phyloP scores from a whole-genome alignment of 1,284 basidiomycete genomes.

The Ustilago bromivora region DNA sequence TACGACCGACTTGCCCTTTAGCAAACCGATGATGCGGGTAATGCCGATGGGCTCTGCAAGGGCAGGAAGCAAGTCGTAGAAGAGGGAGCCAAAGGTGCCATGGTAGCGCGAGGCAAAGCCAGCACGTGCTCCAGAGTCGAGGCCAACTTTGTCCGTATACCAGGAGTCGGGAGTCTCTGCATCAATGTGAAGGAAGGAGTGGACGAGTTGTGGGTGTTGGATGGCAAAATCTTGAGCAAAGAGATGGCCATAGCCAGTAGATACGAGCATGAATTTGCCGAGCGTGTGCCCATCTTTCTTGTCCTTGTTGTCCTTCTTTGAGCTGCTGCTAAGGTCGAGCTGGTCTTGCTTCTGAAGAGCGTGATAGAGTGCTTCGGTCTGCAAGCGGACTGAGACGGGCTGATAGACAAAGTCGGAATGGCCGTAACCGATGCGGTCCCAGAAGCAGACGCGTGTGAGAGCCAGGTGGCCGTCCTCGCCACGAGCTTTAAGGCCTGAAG shows the following conservation, averaged over 20 bases:
- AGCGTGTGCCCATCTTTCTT: constrained; percentile 22
- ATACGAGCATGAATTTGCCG: constrained; percentile 56
- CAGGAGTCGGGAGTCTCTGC: constrained; percentile 53
- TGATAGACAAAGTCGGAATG: constrained; percentile 53
- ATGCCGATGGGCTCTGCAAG: constrained; percentile 47
- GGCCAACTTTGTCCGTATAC: constrained; percentile 45
- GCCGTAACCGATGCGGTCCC: constrained; percentile 56
- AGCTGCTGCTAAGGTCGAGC: constrained; percentile 16
- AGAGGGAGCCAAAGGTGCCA: constrained; percentile 37
- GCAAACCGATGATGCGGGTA: constrained; percentile 45
- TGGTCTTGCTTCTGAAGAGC: constrained; percentile 35
- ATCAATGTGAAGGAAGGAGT: constrained; percentile 57
- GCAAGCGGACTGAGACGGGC: constrained; percentile 32
- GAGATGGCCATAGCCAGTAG: constrained; percentile 53
- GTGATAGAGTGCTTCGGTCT: constrained; percentile 43
- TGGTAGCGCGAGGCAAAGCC: constrained; percentile 47
- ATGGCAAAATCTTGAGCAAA: constrained; percentile 56
- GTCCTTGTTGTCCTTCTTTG: background rate
- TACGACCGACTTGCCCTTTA: constrained; percentile 40
- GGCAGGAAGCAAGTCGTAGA: constrained; percentile 51
- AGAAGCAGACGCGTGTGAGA: constrained; percentile 52
- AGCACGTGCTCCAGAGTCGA: constrained; percentile 44
- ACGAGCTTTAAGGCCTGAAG: constrained; percentile 5
- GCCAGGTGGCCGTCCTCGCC: constrained; percentile 55
- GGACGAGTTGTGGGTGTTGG: constrained; percentile 54